Percentiles rank a stretch among this genome's conserved stretches.
phyloP scores from a whole-genome alignment of 2,329 filamentous ascomycete genomes.

The Chaetomiaceae sp. region DNA sequence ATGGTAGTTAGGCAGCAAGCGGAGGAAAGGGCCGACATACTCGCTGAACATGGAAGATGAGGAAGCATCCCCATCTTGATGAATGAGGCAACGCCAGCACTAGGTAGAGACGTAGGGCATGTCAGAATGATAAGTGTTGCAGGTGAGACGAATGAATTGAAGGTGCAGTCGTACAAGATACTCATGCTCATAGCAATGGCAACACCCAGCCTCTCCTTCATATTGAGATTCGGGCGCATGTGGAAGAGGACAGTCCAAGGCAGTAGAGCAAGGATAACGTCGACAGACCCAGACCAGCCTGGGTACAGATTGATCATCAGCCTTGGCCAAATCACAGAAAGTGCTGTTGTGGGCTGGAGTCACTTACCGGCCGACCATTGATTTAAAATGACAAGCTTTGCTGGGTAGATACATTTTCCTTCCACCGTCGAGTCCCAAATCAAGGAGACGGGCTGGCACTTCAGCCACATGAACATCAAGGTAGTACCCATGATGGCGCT shows the following conservation, averaged over 20 bases:
- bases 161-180: too few relatives aligned
- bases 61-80: slow-evolving; percentile 19
- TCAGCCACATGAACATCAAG: slow-evolving; percentile 15
- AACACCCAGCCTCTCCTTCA: slow-evolving; percentile 28
- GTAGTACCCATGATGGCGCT: slow-evolving; percentile 22
- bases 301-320: slow-evolving; percentile 10
- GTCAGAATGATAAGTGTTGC: too few relatives aligned
- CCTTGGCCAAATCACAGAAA: too few relatives aligned
- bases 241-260: slow-evolving; percentile 9
- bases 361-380: slow-evolving; percentile 15
- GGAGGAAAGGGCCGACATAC: background rate
- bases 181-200: slow-evolving; percentile 33
- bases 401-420: slow-evolving; percentile 11
- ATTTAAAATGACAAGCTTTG: slow-evolving; percentile 8
- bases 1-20: too few relatives aligned
- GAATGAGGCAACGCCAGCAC: slow-evolving; percentile 12
- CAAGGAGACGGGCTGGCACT: slow-evolving; percentile 9
- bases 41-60: slow-evolving; percentile 8
- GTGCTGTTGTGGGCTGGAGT: too few relatives aligned
- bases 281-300: slow-evolving; percentile 11
- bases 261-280: slow-evolving; percentile 9
- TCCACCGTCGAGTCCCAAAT: slow-evolving; percentile 6
- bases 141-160: too few relatives aligned
- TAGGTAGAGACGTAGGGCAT: too few relatives aligned
- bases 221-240: slow-evolving; percentile 19